Base-by-base conservation (phyloP, 164 flowering plant species). In the Vitis rotundifolia region DNA sequence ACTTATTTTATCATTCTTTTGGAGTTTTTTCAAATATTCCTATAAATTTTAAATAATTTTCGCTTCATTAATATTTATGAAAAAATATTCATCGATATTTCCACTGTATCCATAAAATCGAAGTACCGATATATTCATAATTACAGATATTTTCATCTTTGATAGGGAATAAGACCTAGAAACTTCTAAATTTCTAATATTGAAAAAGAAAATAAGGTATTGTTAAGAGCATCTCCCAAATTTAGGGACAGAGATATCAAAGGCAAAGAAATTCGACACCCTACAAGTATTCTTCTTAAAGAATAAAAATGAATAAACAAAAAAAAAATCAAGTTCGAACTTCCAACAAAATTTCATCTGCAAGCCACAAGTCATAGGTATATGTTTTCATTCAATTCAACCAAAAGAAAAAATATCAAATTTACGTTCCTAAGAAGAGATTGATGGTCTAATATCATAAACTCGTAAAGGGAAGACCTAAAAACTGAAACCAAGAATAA, bases 141-240 rank as follows among this genome's bases (percentile, higher is more conserved):
- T n/a, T n/a, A n/a, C n/a, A n/a, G n/a, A n/a, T n/a, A n/a, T n/a
- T n/a, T n/a, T n/a, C n/a, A n/a, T n/a, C n/a, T n/a, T n/a, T n/a
- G n/a, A 53, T 53, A 53, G 18, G 7, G 66, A 63, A 47, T 49
- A 47, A 63, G 66, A 63, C 5, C 26, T 11, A 13, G n/a, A 64
- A 63, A 63, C 47, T 22, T 22, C 55, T 16, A 64, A 63, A 63
- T 31, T 22, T 22, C 55, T 16, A 64, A 31, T 64, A 54, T 50
- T 49, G 67, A 3, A 19, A 13, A 6, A 22, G 9, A 64, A 64
- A 47, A 64, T 19, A 22, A 10, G 37, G 19, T 6, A 8, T 22
- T 16, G 16, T 26, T 64, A 14, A 0, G 11, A 64, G 56, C 55
- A 49, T 50, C n/a, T 11, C 26, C 29, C 55, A 16, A 22, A 56